A percentile compares a stretch with the other conserved stretches of the same genome.
phyloP scores from a whole-genome alignment of 2,329 filamentous ascomycete species.

The Fusarium anguioides region DNA sequence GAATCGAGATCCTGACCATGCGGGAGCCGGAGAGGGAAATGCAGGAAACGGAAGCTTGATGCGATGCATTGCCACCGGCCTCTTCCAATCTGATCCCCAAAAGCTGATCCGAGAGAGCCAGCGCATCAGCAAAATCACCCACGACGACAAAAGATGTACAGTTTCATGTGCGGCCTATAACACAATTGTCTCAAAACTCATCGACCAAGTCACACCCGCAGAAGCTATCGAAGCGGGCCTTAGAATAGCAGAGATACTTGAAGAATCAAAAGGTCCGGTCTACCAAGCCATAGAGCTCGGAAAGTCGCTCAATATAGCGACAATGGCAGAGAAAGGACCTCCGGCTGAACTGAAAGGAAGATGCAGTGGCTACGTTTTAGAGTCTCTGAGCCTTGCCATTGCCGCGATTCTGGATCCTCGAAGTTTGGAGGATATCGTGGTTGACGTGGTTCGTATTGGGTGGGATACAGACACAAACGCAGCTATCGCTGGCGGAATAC shows the following conservation, averaged over 20 bases:
- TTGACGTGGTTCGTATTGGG: constrained; percentile 59
- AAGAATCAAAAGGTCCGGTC: constrained; percentile 35
- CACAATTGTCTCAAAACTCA: constrained; percentile 49
- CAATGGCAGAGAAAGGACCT: constrained; percentile 50
- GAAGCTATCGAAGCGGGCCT: constrained; percentile 49
- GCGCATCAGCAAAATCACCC: constrained; percentile 54
- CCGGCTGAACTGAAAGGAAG: constrained; percentile 41
- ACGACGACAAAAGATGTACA: constrained; percentile 52
- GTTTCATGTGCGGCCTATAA: constrained; percentile 56
- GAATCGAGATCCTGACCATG: constrained; percentile 29
- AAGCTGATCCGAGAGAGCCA: constrained; percentile 48
- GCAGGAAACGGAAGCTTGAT: constrained; percentile 61
- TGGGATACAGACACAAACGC: constrained; percentile 60
- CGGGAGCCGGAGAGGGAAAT: constrained; percentile 53
- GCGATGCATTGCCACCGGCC: constrained; percentile 59
- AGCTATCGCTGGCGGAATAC: constrained; percentile 58
- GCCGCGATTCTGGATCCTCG: constrained; percentile 56
- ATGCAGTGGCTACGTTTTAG: constrained; percentile 56
- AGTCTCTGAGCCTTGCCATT: constrained; percentile 55
- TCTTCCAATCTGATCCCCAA: constrained; percentile 50
- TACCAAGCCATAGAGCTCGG: constrained; percentile 46
- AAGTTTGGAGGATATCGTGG: constrained; percentile 55
- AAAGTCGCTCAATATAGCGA: constrained; percentile 38
- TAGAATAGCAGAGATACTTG: constrained; percentile 37
- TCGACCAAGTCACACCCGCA: constrained; percentile 38